These are phyloP conservation scores for Hortiboletus rubellus DNA, from an alignment of 1,284 basidiomycete species.

Conservation along the genomic window DNA sequence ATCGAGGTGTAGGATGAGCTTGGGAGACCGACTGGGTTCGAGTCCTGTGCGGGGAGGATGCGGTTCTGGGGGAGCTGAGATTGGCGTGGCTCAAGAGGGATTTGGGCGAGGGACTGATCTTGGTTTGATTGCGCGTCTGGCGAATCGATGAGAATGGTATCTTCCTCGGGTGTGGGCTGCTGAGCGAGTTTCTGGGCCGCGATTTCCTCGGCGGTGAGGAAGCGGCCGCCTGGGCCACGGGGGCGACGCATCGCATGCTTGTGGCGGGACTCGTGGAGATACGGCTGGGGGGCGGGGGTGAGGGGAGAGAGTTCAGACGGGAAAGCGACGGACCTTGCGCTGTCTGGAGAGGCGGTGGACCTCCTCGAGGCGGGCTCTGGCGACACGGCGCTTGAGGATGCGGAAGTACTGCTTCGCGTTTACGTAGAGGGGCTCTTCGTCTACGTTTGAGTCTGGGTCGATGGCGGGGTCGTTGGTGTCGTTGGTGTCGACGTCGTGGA, in stretches of 20 bases:
- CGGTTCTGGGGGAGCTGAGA: slow-evolving; percentile 21
- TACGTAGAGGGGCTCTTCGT: slow-evolving; percentile 95
- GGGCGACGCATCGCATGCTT: slow-evolving; percentile 97
- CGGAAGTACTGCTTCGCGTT: slow-evolving; percentile 98
- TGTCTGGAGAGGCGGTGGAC: slow-evolving; percentile 88
- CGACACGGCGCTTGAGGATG: slow-evolving; percentile 89
- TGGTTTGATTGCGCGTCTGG: slow-evolving; percentile 10
- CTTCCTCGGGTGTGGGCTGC: slow-evolving; percentile 20
- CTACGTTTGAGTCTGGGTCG: slow-evolving; percentile 44
- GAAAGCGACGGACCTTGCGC: slow-evolving; percentile 67
- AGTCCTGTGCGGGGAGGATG: slow-evolving; percentile 24
- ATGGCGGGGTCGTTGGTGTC: slow-evolving; percentile 21
- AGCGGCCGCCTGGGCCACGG: slow-evolving; percentile 93
- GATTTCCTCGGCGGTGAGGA: slow-evolving; percentile 94
- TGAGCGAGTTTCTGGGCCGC: slow-evolving; percentile 65
- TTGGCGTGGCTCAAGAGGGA: slow-evolving; percentile 14
- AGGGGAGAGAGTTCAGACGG: background rate
- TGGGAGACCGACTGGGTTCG: slow-evolving; percentile 5
- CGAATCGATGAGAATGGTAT: slow-evolving; percentile 13
- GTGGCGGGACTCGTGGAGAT: slow-evolving; percentile 96
- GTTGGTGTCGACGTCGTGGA: slow-evolving; percentile 29
- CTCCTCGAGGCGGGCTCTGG: slow-evolving; percentile 87
- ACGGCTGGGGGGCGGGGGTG: slow-evolving; percentile 62
- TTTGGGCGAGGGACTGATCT: slow-evolving; percentile 8
- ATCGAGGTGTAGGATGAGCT: slow-evolving; percentile 15